phyloP scores from a whole-genome alignment of 23 red algal species.

The Pyropia yezoensis region DNA sequence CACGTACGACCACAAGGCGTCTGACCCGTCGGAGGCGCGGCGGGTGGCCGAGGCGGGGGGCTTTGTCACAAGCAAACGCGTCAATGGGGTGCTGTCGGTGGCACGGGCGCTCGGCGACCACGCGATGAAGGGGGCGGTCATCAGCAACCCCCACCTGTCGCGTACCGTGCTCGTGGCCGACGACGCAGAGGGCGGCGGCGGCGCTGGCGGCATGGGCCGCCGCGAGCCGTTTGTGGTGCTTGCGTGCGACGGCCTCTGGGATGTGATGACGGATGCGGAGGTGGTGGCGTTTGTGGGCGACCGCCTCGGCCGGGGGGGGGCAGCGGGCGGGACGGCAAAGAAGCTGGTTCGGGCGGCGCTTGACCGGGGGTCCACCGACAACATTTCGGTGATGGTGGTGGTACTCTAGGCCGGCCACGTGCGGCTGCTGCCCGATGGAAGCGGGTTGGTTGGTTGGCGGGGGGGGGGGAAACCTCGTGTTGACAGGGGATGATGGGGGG shows the following conservation, averaged over 20 bases:
- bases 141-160: constrained; percentile 41
- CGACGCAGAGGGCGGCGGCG: constrained; percentile 10
- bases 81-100: constrained; percentile 88
- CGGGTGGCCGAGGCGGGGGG: constrained; percentile 70
- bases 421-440: no score
- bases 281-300: constrained; percentile 34
- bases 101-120: constrained; percentile 85
- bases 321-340: constrained; percentile 13
- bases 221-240: constrained; percentile 61
- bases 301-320: constrained; percentile 27
- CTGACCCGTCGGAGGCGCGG: constrained; percentile 31
- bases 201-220: no score
- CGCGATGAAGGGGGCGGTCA: constrained; percentile 82
- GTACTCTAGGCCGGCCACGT: no score
- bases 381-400: constrained; percentile 78
- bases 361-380: constrained; percentile 57
- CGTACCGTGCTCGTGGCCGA: constrained; percentile 32
- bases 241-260: constrained; percentile 95
- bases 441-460: no score
- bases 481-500: no score
- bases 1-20: constrained; percentile 76
- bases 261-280: constrained; percentile 71
- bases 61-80: constrained; percentile 49
- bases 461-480: no score
- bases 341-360: constrained; percentile 62